phyloP scores from a whole-genome alignment of 306 rosid genomes.

The Gleditsia sinensis region DNA sequence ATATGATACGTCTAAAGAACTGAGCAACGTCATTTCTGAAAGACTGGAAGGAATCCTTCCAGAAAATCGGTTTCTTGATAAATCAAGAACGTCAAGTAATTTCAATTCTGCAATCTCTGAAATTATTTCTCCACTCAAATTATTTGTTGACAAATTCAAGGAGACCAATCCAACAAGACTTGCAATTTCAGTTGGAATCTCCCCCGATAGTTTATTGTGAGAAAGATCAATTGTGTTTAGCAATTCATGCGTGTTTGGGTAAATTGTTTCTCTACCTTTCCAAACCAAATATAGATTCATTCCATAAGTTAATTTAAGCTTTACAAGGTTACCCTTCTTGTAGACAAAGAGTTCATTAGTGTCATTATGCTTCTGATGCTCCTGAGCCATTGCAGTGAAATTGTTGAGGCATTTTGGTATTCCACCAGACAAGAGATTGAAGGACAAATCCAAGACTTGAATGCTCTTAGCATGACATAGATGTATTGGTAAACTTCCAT shows the following conservation, averaged over 20 bases:
- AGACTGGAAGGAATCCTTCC: slow-evolving; percentile 18
- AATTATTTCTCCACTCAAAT: too few species aligned
- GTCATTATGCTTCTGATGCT: too few species aligned
- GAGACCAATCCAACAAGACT: too few species aligned
- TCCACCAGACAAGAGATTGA: too few species aligned
- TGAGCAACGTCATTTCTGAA: neutral
- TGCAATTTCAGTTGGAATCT: slow-evolving; percentile 13
- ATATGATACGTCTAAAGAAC: neutral
- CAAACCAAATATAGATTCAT: neutral
- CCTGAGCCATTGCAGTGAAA: neutral
- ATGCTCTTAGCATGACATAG: too few species aligned
- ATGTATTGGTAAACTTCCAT: too few species aligned
- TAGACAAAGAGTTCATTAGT: too few species aligned
- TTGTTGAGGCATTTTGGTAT: too few species aligned
- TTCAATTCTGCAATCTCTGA: neutral
- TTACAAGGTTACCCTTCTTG: too few species aligned
- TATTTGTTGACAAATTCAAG: too few species aligned
- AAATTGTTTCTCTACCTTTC: neutral
- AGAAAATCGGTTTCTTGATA: slow-evolving; percentile 18
- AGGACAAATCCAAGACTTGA: too few species aligned
- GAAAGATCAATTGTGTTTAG: slow-evolving; percentile 4
- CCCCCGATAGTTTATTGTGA: neutral
- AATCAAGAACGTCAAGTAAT: neutral
- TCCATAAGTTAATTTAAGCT: too few species aligned
- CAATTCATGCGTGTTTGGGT: neutral